Conservation (phyloP, 78 protist genomes). For the Neovahlkampfia damariscottae region DNA sequence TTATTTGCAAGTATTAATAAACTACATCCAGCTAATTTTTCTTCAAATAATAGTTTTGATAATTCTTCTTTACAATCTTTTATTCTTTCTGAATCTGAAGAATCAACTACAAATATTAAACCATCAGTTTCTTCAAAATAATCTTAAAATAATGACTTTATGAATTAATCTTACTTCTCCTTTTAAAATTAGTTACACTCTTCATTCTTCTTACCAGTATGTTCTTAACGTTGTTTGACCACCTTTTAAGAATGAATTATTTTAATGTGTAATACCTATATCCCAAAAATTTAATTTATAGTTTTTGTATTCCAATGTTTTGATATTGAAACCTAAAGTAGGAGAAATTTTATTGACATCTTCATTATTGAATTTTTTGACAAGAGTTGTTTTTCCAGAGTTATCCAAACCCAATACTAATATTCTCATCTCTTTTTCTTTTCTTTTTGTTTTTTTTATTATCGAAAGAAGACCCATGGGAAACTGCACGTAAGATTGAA, state of each 20-base stretch:
- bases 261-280: too few relatives aligned
- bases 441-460: conserved; percentile 29
- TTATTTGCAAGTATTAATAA: conserved; percentile 93
- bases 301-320: conserved; percentile 55
- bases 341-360: conserved; percentile 76
- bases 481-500: too few relatives aligned
- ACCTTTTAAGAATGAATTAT: too few relatives aligned
- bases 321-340: conserved; percentile 95
- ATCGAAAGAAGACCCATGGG: conserved; percentile 59
- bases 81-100: conserved; percentile 13
- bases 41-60: conserved; percentile 41
- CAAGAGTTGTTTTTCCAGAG: conserved; percentile 97
- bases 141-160: too few relatives aligned
- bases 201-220: conserved; percentile 97
- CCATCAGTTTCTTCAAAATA: conserved; percentile 61
- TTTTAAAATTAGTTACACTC: too few relatives aligned
- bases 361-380: conserved; percentile 84
- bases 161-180: too few relatives aligned
- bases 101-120: conserved; percentile 55
- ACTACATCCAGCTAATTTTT: conserved; percentile 88
- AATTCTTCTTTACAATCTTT: conserved; percentile 47
- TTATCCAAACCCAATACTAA: conserved; percentile 89
- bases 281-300: conserved; percentile 96
- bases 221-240: conserved; percentile 96
- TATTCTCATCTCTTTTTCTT: conserved; percentile 52